Conservation (phyloP, 2,329 filamentous ascomycete species). For the Aspergillus ustus region DNA sequence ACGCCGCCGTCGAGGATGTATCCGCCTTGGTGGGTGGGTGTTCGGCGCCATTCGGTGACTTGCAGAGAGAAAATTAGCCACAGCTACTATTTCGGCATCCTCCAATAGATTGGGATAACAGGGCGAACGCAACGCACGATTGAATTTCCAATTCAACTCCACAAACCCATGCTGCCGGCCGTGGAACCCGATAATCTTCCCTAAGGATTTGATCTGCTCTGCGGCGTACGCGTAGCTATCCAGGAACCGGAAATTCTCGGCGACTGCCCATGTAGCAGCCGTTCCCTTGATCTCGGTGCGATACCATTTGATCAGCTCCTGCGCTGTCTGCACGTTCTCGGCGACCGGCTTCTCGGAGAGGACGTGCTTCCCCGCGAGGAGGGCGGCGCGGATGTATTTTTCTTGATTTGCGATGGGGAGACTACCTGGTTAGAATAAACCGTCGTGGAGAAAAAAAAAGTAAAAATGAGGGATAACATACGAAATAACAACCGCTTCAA, state of each 20-base stretch:
- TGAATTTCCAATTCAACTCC: not conserved
- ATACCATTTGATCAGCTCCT: not conserved
- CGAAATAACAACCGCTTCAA: not conserved
- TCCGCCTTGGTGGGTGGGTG: conserved; percentile 73
- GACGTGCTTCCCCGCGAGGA: conserved; percentile 14
- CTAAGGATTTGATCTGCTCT: not conserved
- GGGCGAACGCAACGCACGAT: no score
- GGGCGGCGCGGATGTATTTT: conserved; percentile 1
- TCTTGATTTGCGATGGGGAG: not conserved
- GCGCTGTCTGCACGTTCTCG: not conserved
- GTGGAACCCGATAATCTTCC: not conserved
- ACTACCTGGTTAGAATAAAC: not conserved
- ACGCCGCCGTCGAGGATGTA: conserved; percentile 79
- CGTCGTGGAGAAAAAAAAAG: no score
- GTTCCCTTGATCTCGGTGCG: not conserved
- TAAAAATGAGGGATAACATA: no score
- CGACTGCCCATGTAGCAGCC: conserved; percentile 6
- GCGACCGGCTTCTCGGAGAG: conserved; percentile 17
- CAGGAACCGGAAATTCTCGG: conserved; percentile 15
- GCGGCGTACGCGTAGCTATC: not conserved
- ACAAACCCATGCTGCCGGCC: not conserved
- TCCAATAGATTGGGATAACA: no score
- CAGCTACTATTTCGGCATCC: no score
- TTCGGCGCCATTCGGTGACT: conserved; percentile 54
- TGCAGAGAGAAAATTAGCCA: no score